Conservation (phyloP, 2,329 filamentous ascomycete species). For the Beauveria pseudobassiana region DNA sequence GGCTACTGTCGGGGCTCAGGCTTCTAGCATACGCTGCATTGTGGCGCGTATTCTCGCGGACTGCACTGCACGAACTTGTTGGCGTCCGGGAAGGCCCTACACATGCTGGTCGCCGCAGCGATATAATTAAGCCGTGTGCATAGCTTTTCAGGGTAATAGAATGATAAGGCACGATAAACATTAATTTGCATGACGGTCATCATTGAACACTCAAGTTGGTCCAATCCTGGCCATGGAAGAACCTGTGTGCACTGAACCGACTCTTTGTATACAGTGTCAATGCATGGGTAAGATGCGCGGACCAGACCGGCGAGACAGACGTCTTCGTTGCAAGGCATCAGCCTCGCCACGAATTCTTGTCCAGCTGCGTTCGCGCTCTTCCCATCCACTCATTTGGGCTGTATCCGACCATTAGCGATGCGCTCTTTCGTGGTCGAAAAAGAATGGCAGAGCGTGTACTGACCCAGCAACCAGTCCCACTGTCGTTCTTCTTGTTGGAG, state of each 20-base stretch:
- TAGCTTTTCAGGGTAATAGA: neutral
- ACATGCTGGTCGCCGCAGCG: neutral
- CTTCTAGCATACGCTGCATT: neutral
- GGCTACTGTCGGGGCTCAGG: neutral
- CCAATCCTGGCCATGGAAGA: neutral
- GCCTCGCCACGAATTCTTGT: slow-evolving; percentile 31
- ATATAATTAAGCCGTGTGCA: neutral
- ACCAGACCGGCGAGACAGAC: slow-evolving; percentile 10
- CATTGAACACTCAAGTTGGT: neutral
- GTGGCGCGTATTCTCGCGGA: neutral
- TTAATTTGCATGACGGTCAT: neutral
- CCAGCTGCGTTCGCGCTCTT: slow-evolving; percentile 44
- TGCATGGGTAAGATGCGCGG: slow-evolving; percentile 5
- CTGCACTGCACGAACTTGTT: neutral
- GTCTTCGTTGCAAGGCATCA: slow-evolving; percentile 20
- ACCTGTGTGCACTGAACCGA: neutral
- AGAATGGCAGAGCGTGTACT: slow-evolving; percentile 20
- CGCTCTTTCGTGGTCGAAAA: neutral
- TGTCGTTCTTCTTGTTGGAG: slow-evolving; percentile 49
- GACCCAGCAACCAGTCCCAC: slow-evolving; percentile 55
- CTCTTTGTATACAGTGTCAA: neutral
- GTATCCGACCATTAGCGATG: slow-evolving; percentile 13
- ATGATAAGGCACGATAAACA: neutral
- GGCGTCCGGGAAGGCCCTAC: neutral
- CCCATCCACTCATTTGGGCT: slow-evolving; percentile 45